Evolutionary conservation across 768 basidiomycete species (phyloP).

Genomic region (Postia placenta): DNA sequence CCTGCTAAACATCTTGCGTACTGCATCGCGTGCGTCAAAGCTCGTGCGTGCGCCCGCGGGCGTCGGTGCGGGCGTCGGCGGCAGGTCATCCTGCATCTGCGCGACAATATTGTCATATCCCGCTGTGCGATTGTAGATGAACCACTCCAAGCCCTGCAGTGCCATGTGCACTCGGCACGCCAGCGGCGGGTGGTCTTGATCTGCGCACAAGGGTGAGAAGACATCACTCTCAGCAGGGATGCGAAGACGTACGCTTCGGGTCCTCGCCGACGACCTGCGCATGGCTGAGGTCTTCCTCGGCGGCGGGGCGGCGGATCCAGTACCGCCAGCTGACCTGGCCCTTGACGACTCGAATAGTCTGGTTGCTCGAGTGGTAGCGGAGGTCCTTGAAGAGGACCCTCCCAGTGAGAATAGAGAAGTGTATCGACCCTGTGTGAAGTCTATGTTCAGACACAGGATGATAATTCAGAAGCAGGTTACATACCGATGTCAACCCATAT

Average conservation of each 20-base stretch:
- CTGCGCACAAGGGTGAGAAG: constrained; percentile 15
- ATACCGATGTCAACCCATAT: constrained; percentile 81
- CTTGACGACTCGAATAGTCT: constrained; percentile 79
- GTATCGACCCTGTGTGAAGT: constrained; percentile 72
- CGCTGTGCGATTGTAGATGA: constrained; percentile 84
- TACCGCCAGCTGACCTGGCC: constrained; percentile 90
- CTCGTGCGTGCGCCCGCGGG: constrained; percentile 9
- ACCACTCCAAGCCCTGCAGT: constrained; percentile 87
- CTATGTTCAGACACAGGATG: constrained; percentile 4
- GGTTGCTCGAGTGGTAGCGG: constrained; percentile 87
- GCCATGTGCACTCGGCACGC: constrained; percentile 80
- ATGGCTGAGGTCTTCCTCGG: constrained; percentile 61
- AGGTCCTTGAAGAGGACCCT: constrained; percentile 85
- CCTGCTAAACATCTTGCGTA: constrained; percentile 25
- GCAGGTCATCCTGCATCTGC: constrained; percentile 48
- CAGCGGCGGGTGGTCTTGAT: constrained; percentile 25
- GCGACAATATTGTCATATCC: constrained; percentile 85
- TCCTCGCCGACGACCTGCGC: constrained; percentile 43
- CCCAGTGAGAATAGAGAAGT: constrained; percentile 84
- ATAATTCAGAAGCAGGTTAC: constrained; percentile 12
- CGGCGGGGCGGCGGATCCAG: constrained; percentile 79
- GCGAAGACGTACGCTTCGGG: constrained; percentile 34
- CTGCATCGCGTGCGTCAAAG: constrained; percentile 15
- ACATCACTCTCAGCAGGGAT: neutral
- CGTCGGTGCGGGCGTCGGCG: constrained; percentile 12